phyloP scores from a whole-genome alignment of 305 asterid genomes.

The Andrographis paniculata region DNA sequence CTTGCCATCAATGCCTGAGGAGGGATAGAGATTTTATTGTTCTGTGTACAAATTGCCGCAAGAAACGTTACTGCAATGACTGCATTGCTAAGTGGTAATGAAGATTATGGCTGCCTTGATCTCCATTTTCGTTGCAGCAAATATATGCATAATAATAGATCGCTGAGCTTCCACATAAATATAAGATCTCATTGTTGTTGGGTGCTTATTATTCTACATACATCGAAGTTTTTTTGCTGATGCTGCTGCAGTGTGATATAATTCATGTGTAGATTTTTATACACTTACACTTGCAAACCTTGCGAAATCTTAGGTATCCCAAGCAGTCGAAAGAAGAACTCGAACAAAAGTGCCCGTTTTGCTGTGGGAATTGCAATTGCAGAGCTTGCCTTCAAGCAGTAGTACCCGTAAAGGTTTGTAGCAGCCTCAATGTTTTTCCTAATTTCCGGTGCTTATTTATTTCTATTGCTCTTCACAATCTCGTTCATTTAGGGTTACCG shows the following conservation, averaged over 20 bases:
- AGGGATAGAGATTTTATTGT: conserved; percentile 26
- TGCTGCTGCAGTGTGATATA: not conserved
- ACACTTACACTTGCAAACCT: conserved; percentile 15
- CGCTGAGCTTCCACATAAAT: no score
- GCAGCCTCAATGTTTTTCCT: conserved; percentile 11
- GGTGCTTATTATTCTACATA: not conserved
- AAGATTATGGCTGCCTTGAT: conserved; percentile 11
- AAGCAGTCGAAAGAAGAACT: conserved; percentile 42
- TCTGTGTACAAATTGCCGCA: conserved; percentile 56
- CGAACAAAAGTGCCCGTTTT: conserved; percentile 50
- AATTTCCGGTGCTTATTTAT: conserved; percentile 10
- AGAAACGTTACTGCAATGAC: conserved; percentile 52
- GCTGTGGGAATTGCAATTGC: conserved; percentile 74
- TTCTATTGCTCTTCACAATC: conserved; percentile 7
- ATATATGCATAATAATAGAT: conserved; percentile 3
- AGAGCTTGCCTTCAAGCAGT: conserved; percentile 56
- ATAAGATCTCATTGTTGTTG: conserved; percentile 8
- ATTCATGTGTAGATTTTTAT: not conserved
- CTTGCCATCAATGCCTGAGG: conserved; percentile 65
- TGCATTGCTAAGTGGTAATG: conserved; percentile 71
- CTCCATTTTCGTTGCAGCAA: not conserved
- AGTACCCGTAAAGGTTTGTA: conserved; percentile 30
- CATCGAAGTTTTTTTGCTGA: not conserved
- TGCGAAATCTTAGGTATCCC: conserved; percentile 53
- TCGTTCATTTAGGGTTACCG: conserved; percentile 29